Evolutionary conservation across 2,329 filamentous ascomycete genomes (phyloP), one percentile per base, ranked within the genome.

Genomic region (Aspergillus pseudonomiae): DNA sequence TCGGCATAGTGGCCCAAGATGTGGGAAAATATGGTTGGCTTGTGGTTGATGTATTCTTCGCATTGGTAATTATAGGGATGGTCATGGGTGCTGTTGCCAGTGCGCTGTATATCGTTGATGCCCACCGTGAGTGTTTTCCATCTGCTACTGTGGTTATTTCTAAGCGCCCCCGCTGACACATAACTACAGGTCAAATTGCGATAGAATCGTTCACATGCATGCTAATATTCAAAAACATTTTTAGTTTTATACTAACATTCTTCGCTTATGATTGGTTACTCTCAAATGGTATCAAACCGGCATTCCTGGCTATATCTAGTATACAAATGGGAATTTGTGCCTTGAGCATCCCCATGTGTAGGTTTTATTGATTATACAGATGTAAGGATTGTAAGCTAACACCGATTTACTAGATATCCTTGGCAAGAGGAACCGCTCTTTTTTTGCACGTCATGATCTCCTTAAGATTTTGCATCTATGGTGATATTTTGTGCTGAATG

Each of bases 171-270:
- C 52, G 46, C 68, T 73, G 52, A 73, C 32, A 24, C 21, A 24
- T 24, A 30, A 9, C 10, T 14, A 10, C 50, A 91, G 90, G 89
- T 9, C 89, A 94, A 65, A 87, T 96, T 62, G 88, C 92, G 1
- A 87, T 97, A 55, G 94, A 97, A 78, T 91, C 89, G 7, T 96
- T 97, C 76, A 97, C 93, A 0, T 92, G 92, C 78, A 86, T 95
- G 75, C 86, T 97, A 67, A 89, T 97, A 60, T 97, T 97, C 84
- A 97, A 97, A 80, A 97, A 97, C 78, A 86, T 97, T 66, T 96
- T 97, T 80, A 91, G 89, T 66, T 97, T 96, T 71, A 87, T 88
- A 7, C 81, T 97, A 61, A 96, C 94, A 0, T 96, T 89, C 75
- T 90, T 87, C 69, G 93, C 92, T 1, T 96, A 92, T 71, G 84